A percentile compares a stretch with the other conserved stretches of the same genome.
Conservation (phyloP, 2,329 filamentous ascomycete genomes). For the Fusarium chaquense region DNA sequence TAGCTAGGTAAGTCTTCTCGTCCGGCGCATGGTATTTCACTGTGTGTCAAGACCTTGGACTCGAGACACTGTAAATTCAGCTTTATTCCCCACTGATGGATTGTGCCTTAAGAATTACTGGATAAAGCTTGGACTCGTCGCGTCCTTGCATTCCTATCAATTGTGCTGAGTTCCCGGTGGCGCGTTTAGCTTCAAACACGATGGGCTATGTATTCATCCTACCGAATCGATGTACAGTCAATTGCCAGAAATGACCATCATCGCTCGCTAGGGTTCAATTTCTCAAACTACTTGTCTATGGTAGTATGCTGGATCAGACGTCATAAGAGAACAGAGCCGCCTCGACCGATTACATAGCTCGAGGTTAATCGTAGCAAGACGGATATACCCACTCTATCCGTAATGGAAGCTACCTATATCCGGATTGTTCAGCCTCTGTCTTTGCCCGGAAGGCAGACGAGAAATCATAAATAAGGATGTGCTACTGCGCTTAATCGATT, state of each 20-base stretch:
- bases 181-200: background rate
- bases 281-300: background rate
- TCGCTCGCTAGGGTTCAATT: background rate
- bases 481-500: background rate
- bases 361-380: background rate
- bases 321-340: background rate
- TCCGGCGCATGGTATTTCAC: background rate
- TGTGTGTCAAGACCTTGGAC: background rate
- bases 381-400: background rate
- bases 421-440: background rate
- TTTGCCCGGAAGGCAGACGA: background rate
- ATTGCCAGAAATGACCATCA: constrained; percentile 4
- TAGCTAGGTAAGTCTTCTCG: background rate
- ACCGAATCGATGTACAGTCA: background rate
- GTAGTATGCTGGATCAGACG: no score
- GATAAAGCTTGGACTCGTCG: constrained; percentile 1
- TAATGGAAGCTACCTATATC: background rate
- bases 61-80: background rate
- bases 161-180: background rate
- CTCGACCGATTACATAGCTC: no score
- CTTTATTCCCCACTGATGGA: background rate
- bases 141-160: constrained; percentile 15
- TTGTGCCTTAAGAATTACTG: background rate
- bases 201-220: background rate
- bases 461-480: no score